These are phyloP conservation scores for Colletotrichum limetticola DNA, from an alignment of 2,329 filamentous ascomycete species.

Conservation along the genomic window DNA sequence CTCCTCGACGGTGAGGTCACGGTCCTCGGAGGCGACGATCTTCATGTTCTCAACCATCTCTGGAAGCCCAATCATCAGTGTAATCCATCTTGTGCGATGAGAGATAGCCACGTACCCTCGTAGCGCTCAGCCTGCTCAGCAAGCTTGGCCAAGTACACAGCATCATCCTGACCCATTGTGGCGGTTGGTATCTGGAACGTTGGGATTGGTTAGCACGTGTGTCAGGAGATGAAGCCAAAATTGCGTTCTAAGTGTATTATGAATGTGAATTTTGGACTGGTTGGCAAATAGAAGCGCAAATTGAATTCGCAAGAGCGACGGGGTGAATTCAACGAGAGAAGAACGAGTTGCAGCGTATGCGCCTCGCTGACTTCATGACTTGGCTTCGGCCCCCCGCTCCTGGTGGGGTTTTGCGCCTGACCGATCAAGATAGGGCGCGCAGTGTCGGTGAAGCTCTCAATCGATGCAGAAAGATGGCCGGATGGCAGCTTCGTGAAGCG, in stretches of 20 bases:
- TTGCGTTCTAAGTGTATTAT: constrained; percentile 2
- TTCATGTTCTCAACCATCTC: constrained; percentile 99
- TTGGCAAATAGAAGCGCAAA: neutral
- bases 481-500: constrained; percentile 19
- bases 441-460: constrained; percentile 26
- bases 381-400: constrained; percentile 34
- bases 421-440: constrained; percentile 28
- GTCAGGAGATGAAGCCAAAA: neutral
- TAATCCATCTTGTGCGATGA: constrained; percentile 13
- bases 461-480: constrained; percentile 13
- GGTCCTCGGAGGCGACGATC: constrained; percentile 89
- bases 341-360: constrained; percentile 28
- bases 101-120: constrained; percentile 77
- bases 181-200: constrained; percentile 45
- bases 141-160: constrained; percentile 99
- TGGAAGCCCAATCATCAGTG: constrained; percentile 51
- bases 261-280: neutral
- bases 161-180: constrained; percentile 99
- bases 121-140: constrained; percentile 99
- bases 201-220: constrained; percentile 27
- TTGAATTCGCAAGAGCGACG: constrained; percentile 10
- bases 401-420: constrained; percentile 36
- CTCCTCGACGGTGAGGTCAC: constrained; percentile 90
- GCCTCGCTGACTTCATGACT: constrained; percentile 37
- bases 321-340: neutral